These are phyloP conservation scores for Umbelopsis sp. DNA, from an alignment of 192 early-diverging fungal species.

Conservation along the genomic window DNA sequence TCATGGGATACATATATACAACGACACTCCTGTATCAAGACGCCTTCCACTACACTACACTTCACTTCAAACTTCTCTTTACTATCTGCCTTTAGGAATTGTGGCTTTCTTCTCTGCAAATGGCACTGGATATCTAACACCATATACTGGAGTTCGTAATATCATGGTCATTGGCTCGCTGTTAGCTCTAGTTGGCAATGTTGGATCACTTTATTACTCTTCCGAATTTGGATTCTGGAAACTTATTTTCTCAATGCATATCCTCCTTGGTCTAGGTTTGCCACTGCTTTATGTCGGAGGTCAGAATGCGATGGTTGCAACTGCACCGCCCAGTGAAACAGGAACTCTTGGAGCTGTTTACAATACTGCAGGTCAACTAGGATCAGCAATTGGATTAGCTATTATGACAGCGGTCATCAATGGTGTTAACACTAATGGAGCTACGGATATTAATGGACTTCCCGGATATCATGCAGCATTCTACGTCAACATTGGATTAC, in stretches of 20 bases:
- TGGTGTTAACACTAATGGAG: constrained; percentile 23
- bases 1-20: constrained; percentile 44
- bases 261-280: constrained; percentile 39
- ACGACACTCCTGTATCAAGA: constrained; percentile 54
- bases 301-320: constrained; percentile 33
- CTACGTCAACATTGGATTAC: neutral
- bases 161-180: constrained; percentile 38
- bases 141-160: constrained; percentile 37
- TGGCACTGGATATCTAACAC: constrained; percentile 39
- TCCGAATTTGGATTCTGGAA: constrained; percentile 32
- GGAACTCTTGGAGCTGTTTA: constrained; percentile 41
- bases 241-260: constrained; percentile 38
- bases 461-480: constrained; percentile 21
- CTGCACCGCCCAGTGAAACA: constrained; percentile 34
- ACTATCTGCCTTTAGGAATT: constrained; percentile 44
- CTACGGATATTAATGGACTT: neutral
- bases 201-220: constrained; percentile 29
- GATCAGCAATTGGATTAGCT: constrained; percentile 41
- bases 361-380: constrained; percentile 40
- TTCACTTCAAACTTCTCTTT: constrained; percentile 41
- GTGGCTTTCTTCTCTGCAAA: constrained; percentile 39
- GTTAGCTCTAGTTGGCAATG: constrained; percentile 35
- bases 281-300: constrained; percentile 41
- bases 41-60: constrained; percentile 38
- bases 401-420: constrained; percentile 40